These are phyloP conservation scores for Usnea hakonensis DNA, from an alignment of 495 filamentous ascomycete species.

Conservation along the genomic window DNA sequence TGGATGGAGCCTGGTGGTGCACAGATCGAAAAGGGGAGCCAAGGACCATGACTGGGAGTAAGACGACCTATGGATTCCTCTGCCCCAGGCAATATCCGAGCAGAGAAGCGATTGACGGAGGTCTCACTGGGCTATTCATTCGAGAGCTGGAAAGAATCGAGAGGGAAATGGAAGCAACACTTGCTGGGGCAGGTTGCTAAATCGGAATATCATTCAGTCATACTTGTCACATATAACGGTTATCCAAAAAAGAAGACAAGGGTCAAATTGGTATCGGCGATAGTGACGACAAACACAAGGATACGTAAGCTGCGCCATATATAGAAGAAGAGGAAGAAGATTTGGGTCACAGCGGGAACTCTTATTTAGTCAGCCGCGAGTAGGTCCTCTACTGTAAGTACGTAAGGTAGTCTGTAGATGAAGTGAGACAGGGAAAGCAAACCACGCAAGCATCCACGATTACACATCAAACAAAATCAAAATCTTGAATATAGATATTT, in stretches of 20 bases:
- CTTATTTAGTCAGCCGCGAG: neutral
- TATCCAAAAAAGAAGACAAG: neutral
- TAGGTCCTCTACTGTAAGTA: no score
- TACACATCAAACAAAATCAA: no score
- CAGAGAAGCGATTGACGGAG: neutral
- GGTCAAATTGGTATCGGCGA: neutral
- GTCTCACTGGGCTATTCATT: neutral
- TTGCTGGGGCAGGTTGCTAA: neutral
- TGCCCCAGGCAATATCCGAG: no score
- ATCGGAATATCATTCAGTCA: neutral
- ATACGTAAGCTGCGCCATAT: neutral
- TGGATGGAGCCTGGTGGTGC: neutral
- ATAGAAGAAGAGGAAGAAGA: neutral
- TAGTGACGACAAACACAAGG: neutral
- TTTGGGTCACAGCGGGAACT: no score
- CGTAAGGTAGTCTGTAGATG: no score
- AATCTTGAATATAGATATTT: no score
- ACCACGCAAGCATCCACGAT: neutral
- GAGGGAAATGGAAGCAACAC: neutral
- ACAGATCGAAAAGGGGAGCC: neutral
- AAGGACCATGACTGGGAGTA: constrained; percentile 5
- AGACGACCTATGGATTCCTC: neutral
- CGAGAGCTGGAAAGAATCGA: neutral
- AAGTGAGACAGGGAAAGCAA: neutral
- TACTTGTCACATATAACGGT: no score